These are phyloP conservation scores for Barnettozyma wickerhamii DNA, from an alignment of 805 yeast species.

Conservation along the genomic window DNA sequence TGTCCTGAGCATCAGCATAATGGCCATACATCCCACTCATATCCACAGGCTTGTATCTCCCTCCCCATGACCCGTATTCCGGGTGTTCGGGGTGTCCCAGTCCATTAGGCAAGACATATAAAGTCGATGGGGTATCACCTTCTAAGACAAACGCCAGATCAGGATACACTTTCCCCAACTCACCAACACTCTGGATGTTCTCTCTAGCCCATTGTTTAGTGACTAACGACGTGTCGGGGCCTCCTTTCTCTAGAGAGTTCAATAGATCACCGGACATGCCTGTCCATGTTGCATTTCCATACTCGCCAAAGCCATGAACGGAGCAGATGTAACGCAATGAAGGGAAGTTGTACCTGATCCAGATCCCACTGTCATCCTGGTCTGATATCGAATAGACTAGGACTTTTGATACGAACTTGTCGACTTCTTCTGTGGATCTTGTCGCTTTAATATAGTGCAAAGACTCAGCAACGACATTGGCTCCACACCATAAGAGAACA, in stretches of 20 bases:
- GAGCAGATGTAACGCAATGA: conserved; percentile 25
- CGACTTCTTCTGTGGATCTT: conserved; percentile 15
- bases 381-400: conserved; percentile 29
- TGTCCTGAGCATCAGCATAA: conserved; percentile 26
- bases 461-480: conserved; percentile 29
- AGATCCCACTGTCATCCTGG: conserved; percentile 30
- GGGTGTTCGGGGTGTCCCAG: conserved; percentile 28
- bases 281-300: conserved; percentile 28
- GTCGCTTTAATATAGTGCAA: conserved; percentile 21
- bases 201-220: conserved; percentile 25
- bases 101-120: conserved; percentile 29
- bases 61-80: conserved; percentile 33
- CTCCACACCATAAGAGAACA: conserved; percentile 30
- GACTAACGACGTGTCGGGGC: conserved; percentile 25
- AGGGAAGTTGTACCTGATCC: conserved; percentile 29
- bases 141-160: conserved; percentile 26
- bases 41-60: conserved; percentile 25
- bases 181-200: conserved; percentile 23
- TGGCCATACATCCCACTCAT: conserved; percentile 17
- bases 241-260: conserved; percentile 24
- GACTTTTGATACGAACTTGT: conserved; percentile 18
- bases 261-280: conserved; percentile 28
- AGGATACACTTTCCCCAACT: conserved; percentile 27
- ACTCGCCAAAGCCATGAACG: conserved; percentile 27
- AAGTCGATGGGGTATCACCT: conserved; percentile 30